These are phyloP conservation scores for Flaveria sonorensis DNA, from an alignment of 129 eudicot genomes.

Conservation along the genomic window DNA sequence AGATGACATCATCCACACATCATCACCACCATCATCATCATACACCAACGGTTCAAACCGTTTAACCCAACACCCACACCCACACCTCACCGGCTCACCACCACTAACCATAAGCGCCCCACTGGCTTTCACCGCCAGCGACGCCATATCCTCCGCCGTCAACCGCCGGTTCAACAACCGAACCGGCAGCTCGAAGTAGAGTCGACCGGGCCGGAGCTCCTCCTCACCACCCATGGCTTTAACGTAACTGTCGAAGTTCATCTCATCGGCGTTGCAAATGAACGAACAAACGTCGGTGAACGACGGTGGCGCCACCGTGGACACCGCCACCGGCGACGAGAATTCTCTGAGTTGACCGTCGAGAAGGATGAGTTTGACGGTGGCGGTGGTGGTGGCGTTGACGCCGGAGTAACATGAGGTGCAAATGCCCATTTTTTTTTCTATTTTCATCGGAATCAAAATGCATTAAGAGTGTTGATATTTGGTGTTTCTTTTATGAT, in stretches of 20 bases:
- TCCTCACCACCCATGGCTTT: constrained; percentile 46
- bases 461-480: not conserved
- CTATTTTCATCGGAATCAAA: not conserved
- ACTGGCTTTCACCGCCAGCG: constrained; percentile 58
- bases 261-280: constrained; percentile 57
- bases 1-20: constrained; percentile 13
- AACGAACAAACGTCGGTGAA: constrained; percentile 21
- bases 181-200: constrained; percentile 53
- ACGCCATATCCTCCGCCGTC: constrained; percentile 54
- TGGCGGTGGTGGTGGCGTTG: constrained; percentile 16
- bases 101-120: constrained; percentile 21
- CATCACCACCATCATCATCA: constrained; percentile 5
- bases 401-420: constrained; percentile 38
- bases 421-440: constrained; percentile 40
- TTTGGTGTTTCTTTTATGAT: not conserved
- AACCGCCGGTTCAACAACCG: constrained; percentile 38
- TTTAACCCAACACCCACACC: constrained; percentile 38
- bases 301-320: constrained; percentile 13
- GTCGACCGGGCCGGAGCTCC: constrained; percentile 46
- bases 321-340: constrained; percentile 35
- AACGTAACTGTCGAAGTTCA: constrained; percentile 46
- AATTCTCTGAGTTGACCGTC: constrained; percentile 51
- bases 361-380: constrained; percentile 42
- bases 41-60: constrained; percentile 36
- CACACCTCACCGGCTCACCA: constrained; percentile 26